Base-by-base conservation (phyloP, 176 grass and related monocot species). In the Pontederia paniculata region DNA sequence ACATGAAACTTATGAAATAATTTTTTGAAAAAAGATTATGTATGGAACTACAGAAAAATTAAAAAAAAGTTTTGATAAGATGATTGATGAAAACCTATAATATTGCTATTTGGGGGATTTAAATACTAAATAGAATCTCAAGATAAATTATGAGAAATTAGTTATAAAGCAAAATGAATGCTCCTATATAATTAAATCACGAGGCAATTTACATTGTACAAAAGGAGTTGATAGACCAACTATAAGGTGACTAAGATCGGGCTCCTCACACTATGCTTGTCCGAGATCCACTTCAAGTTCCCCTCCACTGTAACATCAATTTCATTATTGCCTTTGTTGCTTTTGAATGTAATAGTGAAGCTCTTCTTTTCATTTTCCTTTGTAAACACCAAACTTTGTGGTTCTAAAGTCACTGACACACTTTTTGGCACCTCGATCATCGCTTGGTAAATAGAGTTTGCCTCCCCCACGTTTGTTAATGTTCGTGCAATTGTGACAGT, bases 381-480 rank as follows among this genome's bases (percentile, higher is more conserved):
- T 5, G 41, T 74, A 59, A 95, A 95, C 63, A 50, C 21, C 17
- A 95, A 65, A 51, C n/a, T 70, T 44, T 13, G n/a, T 17, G 89
- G 81, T 23, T 46, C 50, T 21, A 85, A 81, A 13, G 49, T 82
- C 10, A 73, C 72, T 9, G 65, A 63, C 44, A 85, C 17, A 42
- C 15, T 16, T 46, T 45, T 42, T 17, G 89, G 89, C 59, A 73
- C 16, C 3, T 74, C 67, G 10, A 82, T 51, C 57, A 21, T 22
- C 20, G 71, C 74, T 7, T 11, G 48, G 57, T 95, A 95, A 58
- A 43, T 70, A 12, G 70, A 72, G 9, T 37, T 60, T 10, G 12
- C 62, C 9, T 50, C 18, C 50, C 73, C 85, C 7, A 95, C 89
- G 61, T 95, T 95, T 0, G 81, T 95, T 58, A 95, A 73, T 0